phyloP scores from a whole-genome alignment of 371 early-diverging fungal genomes.

The Polyrhizophydium stewartii region DNA sequence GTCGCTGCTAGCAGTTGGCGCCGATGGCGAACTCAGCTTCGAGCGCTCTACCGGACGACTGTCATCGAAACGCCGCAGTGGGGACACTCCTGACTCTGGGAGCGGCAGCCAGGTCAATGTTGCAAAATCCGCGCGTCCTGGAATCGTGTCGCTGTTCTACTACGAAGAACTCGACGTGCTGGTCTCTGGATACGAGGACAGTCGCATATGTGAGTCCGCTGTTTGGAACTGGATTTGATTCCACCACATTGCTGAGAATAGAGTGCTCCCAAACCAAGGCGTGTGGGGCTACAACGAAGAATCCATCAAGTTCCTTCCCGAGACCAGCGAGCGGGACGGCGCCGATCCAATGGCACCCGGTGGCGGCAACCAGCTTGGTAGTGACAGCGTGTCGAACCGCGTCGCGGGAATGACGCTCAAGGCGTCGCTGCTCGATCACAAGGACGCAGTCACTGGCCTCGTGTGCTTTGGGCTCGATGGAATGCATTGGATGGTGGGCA shows the following conservation, averaged over 20 bases:
- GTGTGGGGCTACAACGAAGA: conserved; percentile 54
- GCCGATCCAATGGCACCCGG: not conserved
- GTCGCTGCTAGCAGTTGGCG: too few relatives aligned
- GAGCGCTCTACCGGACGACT: too few relatives aligned
- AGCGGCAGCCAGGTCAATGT: not conserved
- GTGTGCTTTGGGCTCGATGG: conserved; percentile 34
- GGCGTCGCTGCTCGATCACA: conserved; percentile 35
- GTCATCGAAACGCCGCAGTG: not conserved
- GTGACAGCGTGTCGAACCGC: conserved; percentile 40
- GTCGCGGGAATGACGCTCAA: conserved; percentile 49
- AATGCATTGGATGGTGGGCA: conserved; percentile 38
- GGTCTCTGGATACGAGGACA: conserved; percentile 45
- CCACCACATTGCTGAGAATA: not conserved
- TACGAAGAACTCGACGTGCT: conserved; percentile 46
- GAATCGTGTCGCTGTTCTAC: conserved; percentile 37
- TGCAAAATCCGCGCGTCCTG: conserved; percentile 13
- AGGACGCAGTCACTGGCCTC: conserved; percentile 39
- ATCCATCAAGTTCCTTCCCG: conserved; percentile 27
- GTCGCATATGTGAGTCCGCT: conserved; percentile 28
- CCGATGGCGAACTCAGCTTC: too few relatives aligned
- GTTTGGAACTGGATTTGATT: not conserved
- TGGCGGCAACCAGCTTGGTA: conserved; percentile 4
- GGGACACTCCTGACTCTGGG: not conserved
- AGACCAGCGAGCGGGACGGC: conserved; percentile 10
- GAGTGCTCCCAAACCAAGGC: conserved; percentile 12